phyloP scores from a whole-genome alignment of 2,329 filamentous ascomycete species.

The Alternaria solani region DNA sequence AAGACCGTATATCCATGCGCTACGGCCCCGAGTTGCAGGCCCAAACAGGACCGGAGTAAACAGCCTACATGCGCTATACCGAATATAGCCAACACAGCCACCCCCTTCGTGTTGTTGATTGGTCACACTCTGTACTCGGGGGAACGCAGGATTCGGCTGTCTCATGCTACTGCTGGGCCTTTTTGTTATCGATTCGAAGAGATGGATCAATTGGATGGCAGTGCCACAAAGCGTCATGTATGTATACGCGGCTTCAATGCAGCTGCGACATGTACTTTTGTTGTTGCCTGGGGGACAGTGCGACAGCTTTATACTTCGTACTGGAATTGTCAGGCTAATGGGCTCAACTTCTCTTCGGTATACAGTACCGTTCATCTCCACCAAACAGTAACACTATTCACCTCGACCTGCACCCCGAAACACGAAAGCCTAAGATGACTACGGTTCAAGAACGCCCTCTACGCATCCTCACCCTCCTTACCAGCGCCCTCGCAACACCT shows the following conservation, averaged over 20 bases:
- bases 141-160: neutral
- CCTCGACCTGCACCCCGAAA: neutral
- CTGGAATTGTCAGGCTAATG: neutral
- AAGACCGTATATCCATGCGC: neutral
- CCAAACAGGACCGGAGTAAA: conserved; percentile 3
- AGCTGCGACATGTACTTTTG: neutral
- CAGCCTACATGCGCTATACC: neutral
- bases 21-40: neutral
- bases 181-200: neutral
- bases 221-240: conserved; percentile 3
- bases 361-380: neutral
- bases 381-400: neutral
- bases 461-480: conserved; percentile 17
- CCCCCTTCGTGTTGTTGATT: neutral
- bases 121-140: neutral
- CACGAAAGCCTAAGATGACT: neutral
- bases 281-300: conserved; percentile 25
- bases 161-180: neutral
- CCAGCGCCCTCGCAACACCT: conserved; percentile 18
- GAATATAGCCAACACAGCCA: neutral
- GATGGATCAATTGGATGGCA: neutral
- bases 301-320: neutral
- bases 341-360: neutral
- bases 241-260: conserved; percentile 16
- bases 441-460: conserved; percentile 20